A percentile compares a stretch with the other conserved stretches of the same genome.
These are phyloP conservation scores for Plectranthus barbatus DNA, from an alignment of 257 asterid genomes.

Conservation along the genomic window DNA sequence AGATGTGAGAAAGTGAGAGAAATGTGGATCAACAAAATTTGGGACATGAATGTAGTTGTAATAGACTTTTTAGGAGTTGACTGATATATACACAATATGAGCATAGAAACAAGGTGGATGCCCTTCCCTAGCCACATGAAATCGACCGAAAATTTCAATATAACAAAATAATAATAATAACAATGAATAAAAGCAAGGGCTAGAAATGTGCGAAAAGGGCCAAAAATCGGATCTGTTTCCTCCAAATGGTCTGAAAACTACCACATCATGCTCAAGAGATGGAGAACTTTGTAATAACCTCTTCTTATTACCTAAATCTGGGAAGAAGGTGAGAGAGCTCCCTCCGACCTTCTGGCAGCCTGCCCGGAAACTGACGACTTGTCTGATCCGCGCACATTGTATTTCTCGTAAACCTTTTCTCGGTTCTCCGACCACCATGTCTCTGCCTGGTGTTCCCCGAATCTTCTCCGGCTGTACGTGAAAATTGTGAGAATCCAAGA, in stretches of 20 bases:
- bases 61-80: neutral
- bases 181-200: neutral
- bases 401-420: constrained; percentile 79
- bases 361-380: constrained; percentile 68
- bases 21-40: too few relatives aligned
- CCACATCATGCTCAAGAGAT: constrained; percentile 16
- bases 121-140: constrained; percentile 10
- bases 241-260: constrained; percentile 22
- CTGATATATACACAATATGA: constrained; percentile 16
- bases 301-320: constrained; percentile 35
- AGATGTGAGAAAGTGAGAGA: too few relatives aligned
- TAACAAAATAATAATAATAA: constrained; percentile 7
- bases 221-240: constrained; percentile 20
- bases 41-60: constrained; percentile 1
- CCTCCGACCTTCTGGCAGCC: constrained; percentile 64
- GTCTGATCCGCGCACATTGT: constrained; percentile 84
- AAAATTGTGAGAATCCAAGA: neutral
- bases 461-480: constrained; percentile 71
- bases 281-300: neutral
- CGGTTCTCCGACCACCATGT: constrained; percentile 99
- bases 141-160: neutral
- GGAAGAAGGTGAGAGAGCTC: constrained; percentile 70
- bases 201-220: constrained; percentile 5
- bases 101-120: constrained; percentile 8
- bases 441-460: constrained; percentile 98